phyloP scores from a whole-genome alignment of 2,329 filamentous ascomycete species.

The Zasmidium angulare region DNA sequence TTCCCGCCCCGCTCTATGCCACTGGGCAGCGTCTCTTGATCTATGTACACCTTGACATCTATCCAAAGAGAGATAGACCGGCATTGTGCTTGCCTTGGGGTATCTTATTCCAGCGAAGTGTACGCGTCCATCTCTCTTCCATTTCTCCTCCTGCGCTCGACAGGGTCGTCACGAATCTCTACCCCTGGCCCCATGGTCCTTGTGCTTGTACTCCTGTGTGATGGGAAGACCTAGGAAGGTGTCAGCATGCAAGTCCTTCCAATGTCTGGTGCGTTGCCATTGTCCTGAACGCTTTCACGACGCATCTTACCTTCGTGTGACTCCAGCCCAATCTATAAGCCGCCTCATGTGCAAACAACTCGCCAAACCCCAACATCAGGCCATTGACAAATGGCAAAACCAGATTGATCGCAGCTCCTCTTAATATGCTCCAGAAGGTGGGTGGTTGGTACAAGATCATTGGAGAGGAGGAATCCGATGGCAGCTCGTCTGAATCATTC shows the following conservation, averaged over 20 bases:
- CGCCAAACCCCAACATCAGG: conserved; percentile 96
- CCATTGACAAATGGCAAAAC: conserved; percentile 94
- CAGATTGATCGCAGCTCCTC: conserved; percentile 94
- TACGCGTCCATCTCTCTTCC: conserved; percentile 62
- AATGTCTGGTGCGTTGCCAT: no score
- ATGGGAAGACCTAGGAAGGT: conserved; percentile 54
- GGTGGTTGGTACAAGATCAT: conserved; percentile 87
- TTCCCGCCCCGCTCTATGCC: not conserved
- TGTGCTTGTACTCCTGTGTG: conserved; percentile 57
- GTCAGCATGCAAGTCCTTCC: no score
- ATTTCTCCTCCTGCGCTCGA: conserved; percentile 53
- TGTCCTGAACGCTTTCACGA: not conserved
- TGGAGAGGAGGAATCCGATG: conserved; percentile 63
- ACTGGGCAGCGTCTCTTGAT: not conserved
- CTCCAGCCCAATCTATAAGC: conserved; percentile 93
- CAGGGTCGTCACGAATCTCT: conserved; percentile 69
- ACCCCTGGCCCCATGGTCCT: conserved; percentile 78
- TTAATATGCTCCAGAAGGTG: conserved; percentile 78
- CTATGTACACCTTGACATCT: conserved; percentile 11
- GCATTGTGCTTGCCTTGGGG: not conserved
- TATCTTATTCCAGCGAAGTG: conserved; percentile 63
- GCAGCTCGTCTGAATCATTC: conserved; percentile 58
- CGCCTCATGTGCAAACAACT: conserved; percentile 93
- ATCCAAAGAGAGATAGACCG: not conserved
- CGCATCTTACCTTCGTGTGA: conserved; percentile 76